Base-by-base conservation (phyloP, 2,329 filamentous ascomycete genomes). In the Conoideocrella luteorostrata region DNA sequence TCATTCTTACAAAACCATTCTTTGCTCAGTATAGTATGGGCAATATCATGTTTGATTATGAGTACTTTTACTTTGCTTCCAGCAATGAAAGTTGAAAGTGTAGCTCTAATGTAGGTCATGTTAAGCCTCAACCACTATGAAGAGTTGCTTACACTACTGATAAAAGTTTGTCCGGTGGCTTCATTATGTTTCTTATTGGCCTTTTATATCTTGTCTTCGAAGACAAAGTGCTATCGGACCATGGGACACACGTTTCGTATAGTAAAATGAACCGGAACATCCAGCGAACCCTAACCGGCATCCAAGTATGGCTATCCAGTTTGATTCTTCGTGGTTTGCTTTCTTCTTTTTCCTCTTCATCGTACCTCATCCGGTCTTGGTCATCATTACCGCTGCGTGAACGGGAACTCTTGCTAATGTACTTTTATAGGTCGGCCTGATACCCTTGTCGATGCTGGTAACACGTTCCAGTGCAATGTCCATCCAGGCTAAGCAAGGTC, bases 21-120 rank as follows among this genome's bases (percentile, higher is more conserved):
- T 11, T 58, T 75, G 4, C 72, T 95, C 3, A 77, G 78, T 41
- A 65, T 70, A 0, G 80, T 80, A 1, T 98, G 93, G 93, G 73
- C 77, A 7, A 55, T 83, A 29, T 86, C 86, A 4, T 96, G 90
- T 63, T 52, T 83, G 2, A 68, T 82, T 4, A 95, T 97, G 89
- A 93, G 91, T 60, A 75, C 78, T 3, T 98, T 98, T 58, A 98
- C 93, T 0, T 66, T 97, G 12, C 71, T 98, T 2, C 86, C 88
- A 1, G 93, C 88, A 2, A 83, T 86, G 63, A 98, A 97, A 63
- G 69, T 80, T 1, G 94, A 98, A 59, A 79, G 85, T 53, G 61
- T 88, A 4, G 74, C 70, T 44, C 70, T 88, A 21, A 88, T 95
- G 84, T 90, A 70, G 60, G 77, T 67, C 21, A n/a, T 12, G 4